Evolutionary conservation across 1,284 basidiomycete genomes (phyloP).

Genomic region (Ustilago curta): DNA sequence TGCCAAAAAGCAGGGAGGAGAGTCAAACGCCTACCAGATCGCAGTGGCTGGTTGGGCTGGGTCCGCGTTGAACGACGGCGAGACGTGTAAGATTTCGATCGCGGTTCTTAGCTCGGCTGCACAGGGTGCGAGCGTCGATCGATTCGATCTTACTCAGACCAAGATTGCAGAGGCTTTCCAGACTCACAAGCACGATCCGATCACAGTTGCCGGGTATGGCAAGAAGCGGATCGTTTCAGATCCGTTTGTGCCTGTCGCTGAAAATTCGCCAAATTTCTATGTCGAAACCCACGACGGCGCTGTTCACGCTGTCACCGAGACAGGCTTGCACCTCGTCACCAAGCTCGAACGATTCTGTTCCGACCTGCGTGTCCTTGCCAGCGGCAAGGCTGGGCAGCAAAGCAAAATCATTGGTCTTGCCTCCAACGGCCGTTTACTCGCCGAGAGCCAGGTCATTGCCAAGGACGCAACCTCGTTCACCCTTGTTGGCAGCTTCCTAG

Average conservation of each 20-base stretch:
- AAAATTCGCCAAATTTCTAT: slow-evolving; percentile 26
- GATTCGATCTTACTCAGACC: slow-evolving; percentile 18
- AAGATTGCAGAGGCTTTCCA: slow-evolving; percentile 10
- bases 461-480: slow-evolving; percentile 83
- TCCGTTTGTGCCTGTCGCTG: slow-evolving; percentile 31
- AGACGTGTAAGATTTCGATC: slow-evolving; percentile 33
- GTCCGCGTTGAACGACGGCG: slow-evolving; percentile 6
- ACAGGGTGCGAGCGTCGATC: slow-evolving; percentile 9
- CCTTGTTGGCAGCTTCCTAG: slow-evolving; percentile 82
- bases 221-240: slow-evolving; percentile 31
- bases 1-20: not conserved
- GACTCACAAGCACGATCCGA: not conserved
- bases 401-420: slow-evolving; percentile 75
- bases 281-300: slow-evolving; percentile 38
- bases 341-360: slow-evolving; percentile 46
- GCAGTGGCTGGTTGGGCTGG: slow-evolving; percentile 41
- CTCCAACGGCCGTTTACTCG: slow-evolving; percentile 76
- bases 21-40: slow-evolving; percentile 28
- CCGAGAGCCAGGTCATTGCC: slow-evolving; percentile 72
- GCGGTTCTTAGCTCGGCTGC: slow-evolving; percentile 33
- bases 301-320: slow-evolving; percentile 12
- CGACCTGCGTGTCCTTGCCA: slow-evolving; percentile 26
- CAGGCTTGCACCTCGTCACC: slow-evolving; percentile 19
- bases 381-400: slow-evolving; percentile 8
- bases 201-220: slow-evolving; percentile 8